A percentile compares a stretch with the other conserved stretches of the same genome.
phyloP scores from a whole-genome alignment of 768 basidiomycete genomes.

The Suillus americanus region DNA sequence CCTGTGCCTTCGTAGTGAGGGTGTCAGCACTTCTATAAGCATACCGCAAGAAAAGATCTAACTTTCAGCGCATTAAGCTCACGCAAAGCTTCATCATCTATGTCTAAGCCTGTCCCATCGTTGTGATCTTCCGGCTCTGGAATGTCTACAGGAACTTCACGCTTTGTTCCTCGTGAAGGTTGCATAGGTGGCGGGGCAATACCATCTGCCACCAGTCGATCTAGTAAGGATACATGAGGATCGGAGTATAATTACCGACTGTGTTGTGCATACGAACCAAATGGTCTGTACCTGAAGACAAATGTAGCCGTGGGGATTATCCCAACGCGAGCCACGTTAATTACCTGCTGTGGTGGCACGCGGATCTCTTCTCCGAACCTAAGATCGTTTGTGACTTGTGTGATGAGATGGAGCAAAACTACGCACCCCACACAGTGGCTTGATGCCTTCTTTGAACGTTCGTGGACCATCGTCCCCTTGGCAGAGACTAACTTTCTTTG shows the following conservation, averaged over 20 bases:
- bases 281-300: conserved; percentile 12
- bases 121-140: not conserved
- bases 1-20: not conserved
- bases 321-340: conserved; percentile 2
- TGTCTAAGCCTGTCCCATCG: not conserved
- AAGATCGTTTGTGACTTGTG: not conserved
- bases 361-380: conserved; percentile 8
- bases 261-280: conserved; percentile 5
- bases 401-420: conserved; percentile 1
- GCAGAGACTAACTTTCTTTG: not conserved
- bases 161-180: conserved; percentile 4
- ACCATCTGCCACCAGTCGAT: conserved; percentile 10
- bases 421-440: conserved; percentile 11
- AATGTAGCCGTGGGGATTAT: conserved; percentile 7
- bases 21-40: conserved; percentile 16
- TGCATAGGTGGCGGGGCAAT: conserved; percentile 3
- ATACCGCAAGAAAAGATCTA: conserved; percentile 7
- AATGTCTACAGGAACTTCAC: conserved; percentile 1
- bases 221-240: not conserved
- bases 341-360: not conserved
- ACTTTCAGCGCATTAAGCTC: conserved; percentile 8
- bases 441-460: conserved; percentile 12
- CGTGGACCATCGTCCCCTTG: conserved; percentile 11
- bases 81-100: conserved; percentile 2
- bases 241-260: conserved; percentile 1